phyloP scores from a whole-genome alignment of 2,329 filamentous ascomycete genomes.

The Venturia pyrina region DNA sequence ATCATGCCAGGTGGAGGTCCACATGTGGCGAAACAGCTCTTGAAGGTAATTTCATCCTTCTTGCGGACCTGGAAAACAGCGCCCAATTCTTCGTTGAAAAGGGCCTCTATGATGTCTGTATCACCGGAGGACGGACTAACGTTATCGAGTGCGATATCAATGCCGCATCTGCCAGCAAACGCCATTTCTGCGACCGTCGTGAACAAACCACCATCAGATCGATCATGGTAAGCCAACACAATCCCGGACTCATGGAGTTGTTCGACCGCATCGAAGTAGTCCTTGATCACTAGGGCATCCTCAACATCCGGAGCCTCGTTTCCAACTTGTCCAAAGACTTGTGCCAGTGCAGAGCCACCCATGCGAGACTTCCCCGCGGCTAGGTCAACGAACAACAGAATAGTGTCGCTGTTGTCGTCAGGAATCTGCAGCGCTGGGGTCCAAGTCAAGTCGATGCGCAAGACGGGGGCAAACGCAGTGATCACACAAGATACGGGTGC shows the following conservation, averaged over 20 bases:
- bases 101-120: slow-evolving; percentile 57
- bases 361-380: slow-evolving; percentile 70
- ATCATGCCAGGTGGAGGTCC: slow-evolving; percentile 74
- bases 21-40: slow-evolving; percentile 81
- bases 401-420: slow-evolving; percentile 70
- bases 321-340: slow-evolving; percentile 79
- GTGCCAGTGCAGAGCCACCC: slow-evolving; percentile 84
- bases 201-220: slow-evolving; percentile 84
- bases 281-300: slow-evolving; percentile 68
- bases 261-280: slow-evolving; percentile 83
- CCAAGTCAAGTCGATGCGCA: slow-evolving; percentile 80
- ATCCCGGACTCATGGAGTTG: slow-evolving; percentile 55
- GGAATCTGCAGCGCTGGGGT: slow-evolving; percentile 75
- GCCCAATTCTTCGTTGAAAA: slow-evolving; percentile 95
- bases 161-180: slow-evolving; percentile 86
- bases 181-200: slow-evolving; percentile 95
- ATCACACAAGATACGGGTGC: slow-evolving; percentile 87
- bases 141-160: slow-evolving; percentile 73
- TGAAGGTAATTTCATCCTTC: slow-evolving; percentile 74
- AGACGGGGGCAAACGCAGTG: slow-evolving; percentile 78
- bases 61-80: slow-evolving; percentile 92
- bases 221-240: slow-evolving; percentile 89
- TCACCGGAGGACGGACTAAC: slow-evolving; percentile 52
- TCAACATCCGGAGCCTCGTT: slow-evolving; percentile 78
- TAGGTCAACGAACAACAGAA: slow-evolving; percentile 86